Base-by-base conservation (phyloP, 164 flowering plant species). In the grape (Vitis vinifera) region DNA sequence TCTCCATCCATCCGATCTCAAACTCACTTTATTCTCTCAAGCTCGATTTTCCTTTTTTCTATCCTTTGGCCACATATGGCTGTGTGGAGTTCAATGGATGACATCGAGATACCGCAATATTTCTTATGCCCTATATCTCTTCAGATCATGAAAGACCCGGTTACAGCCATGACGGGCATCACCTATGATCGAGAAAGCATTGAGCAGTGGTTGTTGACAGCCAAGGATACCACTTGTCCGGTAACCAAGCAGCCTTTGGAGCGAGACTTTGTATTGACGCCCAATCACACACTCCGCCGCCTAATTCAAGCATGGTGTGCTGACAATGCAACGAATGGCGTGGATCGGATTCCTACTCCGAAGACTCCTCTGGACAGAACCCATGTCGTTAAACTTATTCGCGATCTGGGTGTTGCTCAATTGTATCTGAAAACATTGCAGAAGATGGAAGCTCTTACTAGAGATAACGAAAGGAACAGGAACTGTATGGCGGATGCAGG, bases 81-180 rank as follows among this genome's bases (percentile, higher is more conserved):
- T 23, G 27, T 6, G 44, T 3, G 44, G 44, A 37, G 44, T 37
- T 37, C 7, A 31, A 70, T 73, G 75, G 76, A 70, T 4, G 76
- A 69, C 44, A 60, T 77, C 30, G 89, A 85, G 11, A 59, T 82
- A 5, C 89, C 92, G 7, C 60, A 73, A 8, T 83, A 73, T 71
- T 86, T 83, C 77, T 13, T 86, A 16, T 88, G 92, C 53, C 92
- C 92, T 1, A 87, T 88, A 37, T 85, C 92, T 0, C 80, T 88
- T 0, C 85, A 88, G 58, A 83, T 87, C 69, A 87, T 88, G 88
- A 82, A 73, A 62, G 92, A 88, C 13, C 92, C 92, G 2, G 92
- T 88, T 3, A 88, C 89, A 5, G 67, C 74, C 19, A 8, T 75
- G 0, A 79, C 90, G 16, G 92, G 92, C 10, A 88, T 88, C 10